These are phyloP conservation scores for Fusarium sp. DNA, from an alignment of 2,329 filamentous ascomycete genomes.

Conservation along the genomic window DNA sequence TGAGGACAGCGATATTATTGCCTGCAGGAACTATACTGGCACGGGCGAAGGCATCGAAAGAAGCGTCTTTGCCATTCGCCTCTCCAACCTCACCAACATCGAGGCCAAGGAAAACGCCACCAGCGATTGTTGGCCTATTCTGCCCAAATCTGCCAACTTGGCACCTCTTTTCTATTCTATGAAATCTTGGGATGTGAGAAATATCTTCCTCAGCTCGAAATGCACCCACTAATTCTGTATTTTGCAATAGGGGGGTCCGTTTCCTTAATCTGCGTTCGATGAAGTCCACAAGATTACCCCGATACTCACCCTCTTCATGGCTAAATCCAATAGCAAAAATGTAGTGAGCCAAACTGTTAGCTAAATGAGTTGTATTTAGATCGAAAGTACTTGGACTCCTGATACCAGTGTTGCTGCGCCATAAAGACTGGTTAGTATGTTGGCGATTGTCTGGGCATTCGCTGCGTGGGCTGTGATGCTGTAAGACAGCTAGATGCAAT, in stretches of 20 bases:
- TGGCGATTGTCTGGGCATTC: neutral
- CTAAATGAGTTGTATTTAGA: neutral
- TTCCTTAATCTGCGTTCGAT: neutral
- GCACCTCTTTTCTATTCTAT: neutral
- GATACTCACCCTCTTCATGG: neutral
- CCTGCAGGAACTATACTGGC: neutral
- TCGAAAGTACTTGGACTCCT: neutral
- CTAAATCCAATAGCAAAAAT: neutral
- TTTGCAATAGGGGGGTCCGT: neutral
- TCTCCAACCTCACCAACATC: conserved; percentile 3
- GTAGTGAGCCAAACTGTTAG: conserved; percentile 1
- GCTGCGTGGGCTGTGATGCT: neutral
- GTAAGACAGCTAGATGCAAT: neutral
- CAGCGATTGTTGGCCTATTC: conserved; percentile 1
- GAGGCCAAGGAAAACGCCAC: neutral
- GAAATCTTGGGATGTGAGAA: neutral
- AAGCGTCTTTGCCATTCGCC: neutral
- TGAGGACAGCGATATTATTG: neutral
- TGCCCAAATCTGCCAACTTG: conserved; percentile 4
- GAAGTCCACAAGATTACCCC: neutral
- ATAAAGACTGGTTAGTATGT: neutral
- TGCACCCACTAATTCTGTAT: neutral
- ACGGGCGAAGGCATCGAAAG: neutral
- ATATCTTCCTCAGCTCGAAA: neutral
- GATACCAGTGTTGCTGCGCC: neutral